Conservation (phyloP, 1,284 basidiomycete genomes). For the Trichosporon coremiiforme region DNA sequence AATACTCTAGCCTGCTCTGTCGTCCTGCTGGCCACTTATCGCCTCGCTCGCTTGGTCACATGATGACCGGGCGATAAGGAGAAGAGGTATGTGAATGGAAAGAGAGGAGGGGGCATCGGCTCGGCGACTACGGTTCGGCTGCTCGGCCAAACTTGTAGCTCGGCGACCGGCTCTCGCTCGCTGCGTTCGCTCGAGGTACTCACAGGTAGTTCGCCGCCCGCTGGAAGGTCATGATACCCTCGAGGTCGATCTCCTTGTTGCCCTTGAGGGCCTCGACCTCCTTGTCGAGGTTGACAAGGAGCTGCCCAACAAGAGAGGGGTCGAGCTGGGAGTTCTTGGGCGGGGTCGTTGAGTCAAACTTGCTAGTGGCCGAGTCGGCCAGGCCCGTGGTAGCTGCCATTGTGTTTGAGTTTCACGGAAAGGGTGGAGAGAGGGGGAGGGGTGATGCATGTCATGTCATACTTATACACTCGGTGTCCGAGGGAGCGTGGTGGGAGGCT, state of each 20-base stretch:
- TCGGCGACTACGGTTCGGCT: no score
- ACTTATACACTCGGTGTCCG: background rate
- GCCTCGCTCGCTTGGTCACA: no score
- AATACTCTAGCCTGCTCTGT: background rate
- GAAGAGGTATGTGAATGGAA: no score
- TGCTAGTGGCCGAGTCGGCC: slow-evolving; percentile 39
- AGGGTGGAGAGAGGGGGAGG: background rate
- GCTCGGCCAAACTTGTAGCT: no score
- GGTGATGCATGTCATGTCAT: background rate
- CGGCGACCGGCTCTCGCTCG: no score
- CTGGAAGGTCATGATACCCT: slow-evolving; percentile 56
- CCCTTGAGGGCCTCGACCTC: slow-evolving; percentile 39
- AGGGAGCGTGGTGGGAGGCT: background rate
- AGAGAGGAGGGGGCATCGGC: no score
- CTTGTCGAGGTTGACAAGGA: slow-evolving; percentile 55
- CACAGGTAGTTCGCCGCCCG: slow-evolving; percentile 53
- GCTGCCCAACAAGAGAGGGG: slow-evolving; percentile 43
- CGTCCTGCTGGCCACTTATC: background rate
- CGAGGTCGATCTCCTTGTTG: slow-evolving; percentile 45
- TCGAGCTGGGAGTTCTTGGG: slow-evolving; percentile 55
- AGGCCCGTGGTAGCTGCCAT: slow-evolving; percentile 48
- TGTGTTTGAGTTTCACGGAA: slow-evolving; percentile 15
- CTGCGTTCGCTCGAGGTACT: no score
- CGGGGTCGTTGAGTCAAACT: slow-evolving; percentile 52
- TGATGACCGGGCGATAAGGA: no score